Evolutionary conservation across 2,329 filamentous ascomycete species (phyloP), one percentile per base, ranked within the genome.

Genomic region (Epichloe sp.): DNA sequence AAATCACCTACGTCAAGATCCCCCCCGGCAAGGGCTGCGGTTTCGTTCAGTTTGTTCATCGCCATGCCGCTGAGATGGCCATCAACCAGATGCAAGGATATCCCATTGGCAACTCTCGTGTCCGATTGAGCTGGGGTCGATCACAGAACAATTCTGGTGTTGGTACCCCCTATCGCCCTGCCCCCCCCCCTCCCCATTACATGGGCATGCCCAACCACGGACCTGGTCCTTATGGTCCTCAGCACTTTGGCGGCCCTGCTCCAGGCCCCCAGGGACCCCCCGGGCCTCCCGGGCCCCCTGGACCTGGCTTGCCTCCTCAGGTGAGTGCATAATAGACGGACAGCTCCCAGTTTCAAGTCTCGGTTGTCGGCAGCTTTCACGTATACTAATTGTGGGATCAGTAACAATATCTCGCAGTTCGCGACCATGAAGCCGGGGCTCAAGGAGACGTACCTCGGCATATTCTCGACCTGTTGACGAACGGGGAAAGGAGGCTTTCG

Each of bases 1-100:
- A 98, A 69, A 98, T 98, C 66, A 98, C 93, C 62, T 98, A 98
- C 68, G 93, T 98, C 75, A 98, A 98, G 83, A 98, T 98, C 53
- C 93, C 93, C 93, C 93, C 93, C 57, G 93, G 93, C 73, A 98
- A 98, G 80, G 93, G 93, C 60, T 98, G 93, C 65, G 93, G 93
- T 53, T 98, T 98, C 66, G 93, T 98, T 53, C 93, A 98, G 71
- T 98, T 98, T 62, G 93, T 98, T 52, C 93, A 98, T 74, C 89
- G 93, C 59, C 93, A 98, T 64, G 93, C 93, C 49, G 93, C 93
- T 14, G 93, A 98, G 75, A 98, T 98, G 93, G 93, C 93, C 60
- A 98, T 98, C 79, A 98, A 98, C 74, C 93, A 98, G 73, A 98
- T 98, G 93, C 93, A 98, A 73, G 93, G 93, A 55, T 98, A 98